phyloP scores from a whole-genome alignment of 2,329 filamentous ascomycete species.

The Harringtonia lauricola region DNA sequence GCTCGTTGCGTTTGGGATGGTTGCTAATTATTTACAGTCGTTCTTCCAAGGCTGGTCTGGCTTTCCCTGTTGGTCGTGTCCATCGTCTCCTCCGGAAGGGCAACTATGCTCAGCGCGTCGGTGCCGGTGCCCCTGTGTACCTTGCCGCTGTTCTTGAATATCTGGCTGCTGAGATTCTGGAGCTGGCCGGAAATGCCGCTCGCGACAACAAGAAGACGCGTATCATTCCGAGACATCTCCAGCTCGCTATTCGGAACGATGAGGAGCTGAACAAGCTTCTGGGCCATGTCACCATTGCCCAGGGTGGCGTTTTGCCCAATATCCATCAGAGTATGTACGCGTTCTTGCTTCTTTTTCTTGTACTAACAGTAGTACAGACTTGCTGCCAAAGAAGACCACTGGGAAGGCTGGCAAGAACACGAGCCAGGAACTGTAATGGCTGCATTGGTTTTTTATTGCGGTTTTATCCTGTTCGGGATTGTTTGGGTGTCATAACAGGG shows the following conservation, averaged over 20 bases:
- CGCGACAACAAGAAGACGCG: conserved; percentile 99
- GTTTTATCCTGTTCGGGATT: conserved; percentile 48
- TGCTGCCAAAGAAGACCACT: conserved; percentile 93
- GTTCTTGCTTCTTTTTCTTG: not conserved
- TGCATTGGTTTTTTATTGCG: conserved; percentile 31
- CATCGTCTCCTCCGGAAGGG: conserved; percentile 99
- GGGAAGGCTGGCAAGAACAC: conserved; percentile 84
- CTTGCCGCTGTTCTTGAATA: conserved; percentile 97
- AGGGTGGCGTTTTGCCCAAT: conserved; percentile 94
- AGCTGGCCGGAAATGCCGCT: conserved; percentile 95
- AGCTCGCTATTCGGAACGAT: conserved; percentile 98
- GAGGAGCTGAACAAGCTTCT: conserved; percentile 99
- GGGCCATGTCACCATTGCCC: conserved; percentile 92
- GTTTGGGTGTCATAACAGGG: conserved; percentile 72
- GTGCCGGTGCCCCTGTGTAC: conserved; percentile 96
- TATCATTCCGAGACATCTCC: conserved; percentile 98
- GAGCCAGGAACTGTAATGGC: conserved; percentile 83
- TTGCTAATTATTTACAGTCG: conserved; percentile 51
- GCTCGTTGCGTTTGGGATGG: conserved; percentile 8
- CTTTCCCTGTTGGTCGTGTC: conserved; percentile 97
- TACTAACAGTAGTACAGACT: conserved; percentile 47
- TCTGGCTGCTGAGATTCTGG: conserved; percentile 95
- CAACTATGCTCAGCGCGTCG: conserved; percentile 98
- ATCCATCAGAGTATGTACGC: conserved; percentile 87
- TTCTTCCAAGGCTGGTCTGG: conserved; percentile 98